Evolutionary conservation across 192 early-diverging fungal species (phyloP).

Genomic region (Coemansia biformis): DNA sequence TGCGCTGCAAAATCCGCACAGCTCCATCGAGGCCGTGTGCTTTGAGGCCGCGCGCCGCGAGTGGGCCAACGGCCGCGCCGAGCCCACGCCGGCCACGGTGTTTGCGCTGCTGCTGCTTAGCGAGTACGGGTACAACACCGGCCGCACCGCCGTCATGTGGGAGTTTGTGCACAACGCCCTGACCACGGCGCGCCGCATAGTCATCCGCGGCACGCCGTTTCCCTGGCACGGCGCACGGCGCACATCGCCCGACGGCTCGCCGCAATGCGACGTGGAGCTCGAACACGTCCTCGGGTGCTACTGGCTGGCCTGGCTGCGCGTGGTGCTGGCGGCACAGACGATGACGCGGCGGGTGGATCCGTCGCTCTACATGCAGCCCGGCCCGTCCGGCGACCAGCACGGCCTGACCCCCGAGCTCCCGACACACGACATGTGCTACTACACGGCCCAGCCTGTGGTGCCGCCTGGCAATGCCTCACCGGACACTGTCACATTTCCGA

Average conservation of each 20-base stretch:
- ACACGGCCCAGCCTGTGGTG: conserved; percentile 17
- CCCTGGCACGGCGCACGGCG: conserved; percentile 27
- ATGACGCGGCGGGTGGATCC: conserved; percentile 4
- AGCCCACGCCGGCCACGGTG: conserved; percentile 10
- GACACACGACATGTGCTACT: conserved; percentile 35
- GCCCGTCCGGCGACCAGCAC: background rate
- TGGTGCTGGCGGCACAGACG: conserved; percentile 23
- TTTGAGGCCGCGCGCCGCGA: conserved; percentile 29
- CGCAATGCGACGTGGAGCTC: conserved; percentile 28
- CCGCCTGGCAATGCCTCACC: background rate
- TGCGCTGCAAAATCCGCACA: background rate
- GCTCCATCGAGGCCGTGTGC: conserved; percentile 9
- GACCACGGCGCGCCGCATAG: conserved; percentile 10
- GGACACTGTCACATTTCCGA: conserved; percentile 9
- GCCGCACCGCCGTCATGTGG: conserved; percentile 14
- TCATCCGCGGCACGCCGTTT: conserved; percentile 11
- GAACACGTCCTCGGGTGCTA: conserved; percentile 35
- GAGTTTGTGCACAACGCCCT: conserved; percentile 24
- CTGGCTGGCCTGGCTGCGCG: conserved; percentile 31
- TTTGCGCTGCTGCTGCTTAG: conserved; percentile 32
- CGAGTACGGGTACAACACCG: conserved; percentile 42
- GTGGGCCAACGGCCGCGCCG: conserved; percentile 19
- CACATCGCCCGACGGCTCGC: background rate
- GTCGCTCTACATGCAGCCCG: too few relatives aligned
- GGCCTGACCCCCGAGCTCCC: conserved; percentile 17